Base-by-base conservation (phyloP, 2,329 filamentous ascomycete genomes). In the Dactylonectria estremocensis region DNA sequence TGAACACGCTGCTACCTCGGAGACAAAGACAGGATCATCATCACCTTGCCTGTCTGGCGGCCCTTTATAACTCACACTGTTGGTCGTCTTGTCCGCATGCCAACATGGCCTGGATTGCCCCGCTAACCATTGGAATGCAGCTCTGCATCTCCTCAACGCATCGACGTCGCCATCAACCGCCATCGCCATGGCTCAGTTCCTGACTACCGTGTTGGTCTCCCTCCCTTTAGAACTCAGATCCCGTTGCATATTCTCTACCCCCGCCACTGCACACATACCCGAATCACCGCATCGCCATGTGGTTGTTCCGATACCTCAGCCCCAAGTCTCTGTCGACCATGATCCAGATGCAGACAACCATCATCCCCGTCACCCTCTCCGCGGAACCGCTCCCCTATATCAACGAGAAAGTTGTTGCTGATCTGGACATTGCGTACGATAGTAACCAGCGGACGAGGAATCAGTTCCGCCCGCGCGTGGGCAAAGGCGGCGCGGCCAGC, bases 361-460 rank as follows among this genome's bases (percentile, higher is more conserved):
- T 78, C 60, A 76, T 80, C 53, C 74, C 78, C 56, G 74, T 80
- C 64, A 71, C 76, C 58, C 33, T 66, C 28, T 67, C 75, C 10
- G 62, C 66, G 18, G 64, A 71, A 48, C 57, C 64, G 22, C 8
- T 69, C 7, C 35, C 61, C 16, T 54, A 64, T 53, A 50, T 73
- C 52, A 70, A 76, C 52, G 56, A 73, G n/a, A 65, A 64, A 48
- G 45, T 74, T 72, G 75, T 75, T 72, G 75, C 81, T 82, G 74
- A 81, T 73, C 66, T 64, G 65, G 68, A 72, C 28, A 70, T 54
- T 53, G 52, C 72, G 28, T 56, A 67, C 24, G 69, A 78, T 79
- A 96, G 94, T 75, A 96, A 96, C 84, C 92, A 95, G 81, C 92
- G 95, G 78, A 94, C 93, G 74, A 91, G 93, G 82, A 95, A 93